These are phyloP conservation scores for Friedmanniomyces endolithicus DNA, from an alignment of 495 filamentous ascomycete genomes.

Conservation along the genomic window DNA sequence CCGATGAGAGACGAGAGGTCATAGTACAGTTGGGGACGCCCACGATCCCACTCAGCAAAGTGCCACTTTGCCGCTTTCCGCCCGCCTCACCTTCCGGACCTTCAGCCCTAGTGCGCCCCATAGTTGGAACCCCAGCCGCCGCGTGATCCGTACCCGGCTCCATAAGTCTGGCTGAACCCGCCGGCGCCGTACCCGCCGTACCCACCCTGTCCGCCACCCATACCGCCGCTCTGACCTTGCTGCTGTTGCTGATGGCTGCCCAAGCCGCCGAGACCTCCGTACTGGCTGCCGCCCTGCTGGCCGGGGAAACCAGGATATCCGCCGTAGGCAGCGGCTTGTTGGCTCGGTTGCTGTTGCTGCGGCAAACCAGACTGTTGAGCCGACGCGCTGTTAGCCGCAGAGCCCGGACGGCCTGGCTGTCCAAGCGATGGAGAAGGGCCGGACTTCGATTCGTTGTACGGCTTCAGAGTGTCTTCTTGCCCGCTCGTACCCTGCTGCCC, in stretches of 20 bases:
- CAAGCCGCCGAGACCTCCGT: constrained; percentile 58
- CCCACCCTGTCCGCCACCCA: constrained; percentile 13
- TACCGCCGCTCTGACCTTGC: constrained; percentile 1
- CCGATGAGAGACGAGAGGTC: neutral
- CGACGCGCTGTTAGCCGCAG: constrained; percentile 58
- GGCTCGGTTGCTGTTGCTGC: constrained; percentile 64
- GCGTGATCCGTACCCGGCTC: constrained; percentile 7
- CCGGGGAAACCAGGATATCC: constrained; percentile 15
- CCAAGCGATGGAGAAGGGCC: constrained; percentile 73
- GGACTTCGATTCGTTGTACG: constrained; percentile 57
- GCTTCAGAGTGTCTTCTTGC: constrained; percentile 60
- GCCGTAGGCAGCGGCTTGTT: constrained; percentile 52
- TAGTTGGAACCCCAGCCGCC: constrained; percentile 20
- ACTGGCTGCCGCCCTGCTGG: constrained; percentile 39
- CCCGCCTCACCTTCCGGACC: neutral
- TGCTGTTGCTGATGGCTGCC: constrained; percentile 43
- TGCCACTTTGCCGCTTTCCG: neutral
- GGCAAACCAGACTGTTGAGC: constrained; percentile 55
- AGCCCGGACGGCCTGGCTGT: constrained; percentile 70
- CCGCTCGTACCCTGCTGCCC: constrained; percentile 40
- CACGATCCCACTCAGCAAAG: neutral
- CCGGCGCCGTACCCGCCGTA: constrained; percentile 14
- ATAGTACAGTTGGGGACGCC: neutral
- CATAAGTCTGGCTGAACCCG: constrained; percentile 16
- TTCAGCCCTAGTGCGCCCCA: constrained; percentile 12